Percentiles rank a stretch among this genome's conserved stretches.
These are phyloP conservation scores for Combretum micranthum DNA, from an alignment of 345 rosid genomes.

Conservation along the genomic window DNA sequence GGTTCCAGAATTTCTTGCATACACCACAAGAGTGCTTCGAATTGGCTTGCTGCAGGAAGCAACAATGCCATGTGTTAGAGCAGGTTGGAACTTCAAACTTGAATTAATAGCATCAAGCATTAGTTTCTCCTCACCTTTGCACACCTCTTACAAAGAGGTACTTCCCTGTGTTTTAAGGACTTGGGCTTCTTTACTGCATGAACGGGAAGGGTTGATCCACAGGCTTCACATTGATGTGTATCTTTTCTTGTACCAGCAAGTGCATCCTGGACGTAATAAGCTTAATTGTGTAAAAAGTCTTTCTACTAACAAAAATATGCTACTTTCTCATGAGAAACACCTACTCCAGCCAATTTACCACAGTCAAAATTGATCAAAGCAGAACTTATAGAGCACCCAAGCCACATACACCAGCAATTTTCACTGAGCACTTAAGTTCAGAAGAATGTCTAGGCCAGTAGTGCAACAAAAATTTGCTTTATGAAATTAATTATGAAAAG, in stretches of 20 bases:
- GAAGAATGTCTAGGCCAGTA: neutral
- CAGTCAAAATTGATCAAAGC: too few relatives aligned
- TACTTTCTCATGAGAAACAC: too few relatives aligned
- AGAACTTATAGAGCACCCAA: too few relatives aligned
- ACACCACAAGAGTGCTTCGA: conserved; percentile 81
- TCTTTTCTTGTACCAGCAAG: conserved; percentile 38
- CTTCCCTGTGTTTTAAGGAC: conserved; percentile 41
- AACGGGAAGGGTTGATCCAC: conserved; percentile 50
- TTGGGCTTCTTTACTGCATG: conserved; percentile 50
- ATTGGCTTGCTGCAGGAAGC: conserved; percentile 57
- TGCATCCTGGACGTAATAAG: conserved; percentile 35
- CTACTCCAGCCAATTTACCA: too few relatives aligned
- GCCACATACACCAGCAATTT: too few relatives aligned
- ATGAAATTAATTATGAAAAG: neutral
- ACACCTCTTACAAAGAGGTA: conserved; percentile 70
- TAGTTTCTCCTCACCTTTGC: conserved; percentile 37
- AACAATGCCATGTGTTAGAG: conserved; percentile 8
- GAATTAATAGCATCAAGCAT: too few relatives aligned
- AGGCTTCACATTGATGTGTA: conserved; percentile 57
- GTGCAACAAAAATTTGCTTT: neutral
- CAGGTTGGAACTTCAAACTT: neutral
- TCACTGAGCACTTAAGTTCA: too few relatives aligned
- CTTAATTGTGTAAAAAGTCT: conserved; percentile 8
- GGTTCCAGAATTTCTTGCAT: conserved; percentile 78
- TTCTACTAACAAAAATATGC: neutral